Evolutionary conservation across 2,329 filamentous ascomycete genomes (phyloP), one percentile per base, ranked within the genome.

Genomic region (Fusarium sp.): DNA sequence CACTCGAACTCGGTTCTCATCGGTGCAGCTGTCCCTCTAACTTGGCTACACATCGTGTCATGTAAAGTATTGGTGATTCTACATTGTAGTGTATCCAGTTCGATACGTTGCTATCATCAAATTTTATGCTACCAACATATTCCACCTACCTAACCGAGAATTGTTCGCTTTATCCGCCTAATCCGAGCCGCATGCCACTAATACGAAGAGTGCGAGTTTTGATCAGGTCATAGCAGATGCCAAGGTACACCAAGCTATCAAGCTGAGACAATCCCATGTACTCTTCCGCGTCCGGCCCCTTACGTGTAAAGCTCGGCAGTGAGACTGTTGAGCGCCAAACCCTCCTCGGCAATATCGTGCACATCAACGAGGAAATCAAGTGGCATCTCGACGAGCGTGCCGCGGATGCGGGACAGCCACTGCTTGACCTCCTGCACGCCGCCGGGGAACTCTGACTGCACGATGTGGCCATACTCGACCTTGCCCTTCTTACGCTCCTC

Each of bases 341-440:
- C 92, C 67, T 92, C 86, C 81, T 93, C 88, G 4, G 93, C 94
- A 74, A 97, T 88, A 73, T 97, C 93, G 69, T 92, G 85, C 9
- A 86, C 84, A 31, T 93, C 90, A 69, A 89, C 88, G 73, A 97
- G 79, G 79, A 97, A 97, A 65, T 92, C 81, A 67, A 97, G 79
- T 25, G 93, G 92, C 93, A 97, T 97, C 80, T 97, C 91, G 8
- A 97, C 89, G 41, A 93, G 76, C 9, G 84, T 90, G 3, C 90
- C 90, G 57, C 86, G 83, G 35, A 93, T 80, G 49, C 84, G 81
- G 51, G 82, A 80, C 50, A 93, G 77, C 77, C 87, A 83, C 46
- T 88, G 85, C 78, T 92, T 93, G 56, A 93, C 80, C 73, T 91
- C 88, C n/a, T 79, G 79, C 39, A 88, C 87, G 8, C 93, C 91